phyloP scores from a whole-genome alignment of 768 basidiomycete species.

The Collybia sordida region DNA sequence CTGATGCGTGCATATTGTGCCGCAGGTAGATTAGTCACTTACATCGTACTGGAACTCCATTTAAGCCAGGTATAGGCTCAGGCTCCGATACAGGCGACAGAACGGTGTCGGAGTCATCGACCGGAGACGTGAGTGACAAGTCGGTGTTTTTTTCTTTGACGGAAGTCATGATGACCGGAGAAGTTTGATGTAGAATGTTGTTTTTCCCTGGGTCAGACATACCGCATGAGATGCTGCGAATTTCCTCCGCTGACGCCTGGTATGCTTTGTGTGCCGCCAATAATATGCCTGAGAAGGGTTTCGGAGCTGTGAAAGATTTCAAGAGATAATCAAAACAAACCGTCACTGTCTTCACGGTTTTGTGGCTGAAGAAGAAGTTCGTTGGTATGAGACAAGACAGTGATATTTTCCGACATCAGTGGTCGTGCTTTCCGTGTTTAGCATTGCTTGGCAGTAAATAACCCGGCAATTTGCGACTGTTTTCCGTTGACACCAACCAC shows the following conservation, averaged over 20 bases:
- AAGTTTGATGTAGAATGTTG: conserved; percentile 16
- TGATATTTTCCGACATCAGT: no score
- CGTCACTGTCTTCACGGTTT: no score
- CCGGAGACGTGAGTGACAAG: conserved; percentile 45
- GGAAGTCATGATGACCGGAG: conserved; percentile 25
- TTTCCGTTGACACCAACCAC: no score
- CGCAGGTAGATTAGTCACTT: conserved; percentile 33
- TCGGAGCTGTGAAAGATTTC: background rate
- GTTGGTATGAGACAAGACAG: no score
- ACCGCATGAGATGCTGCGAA: conserved; percentile 8
- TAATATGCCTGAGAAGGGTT: background rate
- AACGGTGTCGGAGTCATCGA: conserved; percentile 64
- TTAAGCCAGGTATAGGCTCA: conserved; percentile 72
- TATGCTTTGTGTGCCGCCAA: conserved; percentile 8
- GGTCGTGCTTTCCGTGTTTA: no score
- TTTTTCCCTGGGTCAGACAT: conserved; percentile 8
- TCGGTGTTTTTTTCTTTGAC: conserved; percentile 32
- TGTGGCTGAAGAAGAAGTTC: no score
- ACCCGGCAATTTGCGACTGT: no score
- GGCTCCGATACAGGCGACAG: conserved; percentile 47
- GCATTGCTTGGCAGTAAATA: no score
- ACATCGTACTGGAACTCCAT: conserved; percentile 82
- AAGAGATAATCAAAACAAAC: no score
- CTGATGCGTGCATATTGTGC: conserved; percentile 3
- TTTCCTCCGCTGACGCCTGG: conserved; percentile 12